Evolutionary conservation across 192 early-diverging fungal species (phyloP).

Genomic region (Coemansia sp.): DNA sequence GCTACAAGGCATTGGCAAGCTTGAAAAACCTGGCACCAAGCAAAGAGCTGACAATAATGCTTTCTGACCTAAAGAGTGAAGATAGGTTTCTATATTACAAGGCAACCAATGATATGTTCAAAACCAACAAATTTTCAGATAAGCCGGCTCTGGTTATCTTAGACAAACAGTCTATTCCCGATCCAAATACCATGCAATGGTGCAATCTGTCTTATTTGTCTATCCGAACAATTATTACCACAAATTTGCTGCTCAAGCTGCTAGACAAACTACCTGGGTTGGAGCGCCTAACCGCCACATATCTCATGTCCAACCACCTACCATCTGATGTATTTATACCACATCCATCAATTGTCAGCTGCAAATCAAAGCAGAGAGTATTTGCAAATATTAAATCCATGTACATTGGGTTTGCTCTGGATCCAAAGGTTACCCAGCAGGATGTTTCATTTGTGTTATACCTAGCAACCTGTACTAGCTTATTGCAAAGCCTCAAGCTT

Average conservation of each 20-base stretch:
- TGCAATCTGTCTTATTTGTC: not conserved
- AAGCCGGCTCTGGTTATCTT: not conserved
- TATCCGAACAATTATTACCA: not conserved
- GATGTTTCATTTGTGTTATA: conserved; percentile 9
- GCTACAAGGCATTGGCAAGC: not conserved
- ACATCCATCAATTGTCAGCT: too few species aligned
- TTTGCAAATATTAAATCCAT: not conserved
- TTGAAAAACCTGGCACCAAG: not conserved
- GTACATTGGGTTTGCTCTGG: conserved; percentile 1
- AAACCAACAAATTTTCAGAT: not conserved
- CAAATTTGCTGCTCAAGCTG: not conserved
- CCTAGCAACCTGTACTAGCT: not conserved
- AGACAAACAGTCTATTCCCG: conserved; percentile 2
- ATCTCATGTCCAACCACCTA: conserved; percentile 9
- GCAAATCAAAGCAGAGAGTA: too few species aligned
- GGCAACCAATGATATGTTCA: not conserved
- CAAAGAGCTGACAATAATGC: not conserved
- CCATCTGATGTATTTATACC: not conserved
- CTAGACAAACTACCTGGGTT: conserved; percentile 4
- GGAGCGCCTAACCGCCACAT: not conserved
- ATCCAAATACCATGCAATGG: conserved; percentile 5
- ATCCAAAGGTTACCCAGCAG: not conserved
- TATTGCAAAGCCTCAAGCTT: not conserved
- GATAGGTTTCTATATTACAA: not conserved
- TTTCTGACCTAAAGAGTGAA: not conserved